phyloP scores from a whole-genome alignment of 192 early-diverging fungal genomes.

The Coemansia sp. region DNA sequence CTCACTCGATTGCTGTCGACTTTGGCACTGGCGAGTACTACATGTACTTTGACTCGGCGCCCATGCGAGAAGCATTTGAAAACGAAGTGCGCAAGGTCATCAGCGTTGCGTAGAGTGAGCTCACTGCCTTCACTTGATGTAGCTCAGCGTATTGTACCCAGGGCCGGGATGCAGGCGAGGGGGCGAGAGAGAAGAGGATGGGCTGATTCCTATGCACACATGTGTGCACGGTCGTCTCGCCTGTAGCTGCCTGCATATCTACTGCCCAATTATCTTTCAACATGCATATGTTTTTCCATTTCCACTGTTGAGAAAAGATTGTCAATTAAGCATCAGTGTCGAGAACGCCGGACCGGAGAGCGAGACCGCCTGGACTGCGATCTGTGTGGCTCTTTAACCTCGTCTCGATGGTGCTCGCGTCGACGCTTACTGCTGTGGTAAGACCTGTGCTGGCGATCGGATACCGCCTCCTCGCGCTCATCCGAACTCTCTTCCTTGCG shows the following conservation, averaged over 20 bases:
- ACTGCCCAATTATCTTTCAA: not conserved
- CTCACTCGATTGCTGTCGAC: conserved; percentile 34
- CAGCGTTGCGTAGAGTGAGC: not conserved
- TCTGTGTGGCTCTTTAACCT: not conserved
- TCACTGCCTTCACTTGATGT: not conserved
- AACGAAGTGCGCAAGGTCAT: conserved; percentile 22
- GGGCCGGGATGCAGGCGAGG: not conserved
- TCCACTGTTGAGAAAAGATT: not conserved
- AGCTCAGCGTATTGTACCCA: not conserved
- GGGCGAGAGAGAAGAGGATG: not conserved
- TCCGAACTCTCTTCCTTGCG: not conserved
- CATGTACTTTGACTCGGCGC: conserved; percentile 37
- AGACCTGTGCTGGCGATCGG: not conserved
- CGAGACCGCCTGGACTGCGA: not conserved
- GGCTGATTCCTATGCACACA: not conserved
- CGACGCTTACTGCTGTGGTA: not conserved
- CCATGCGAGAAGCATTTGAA: conserved; percentile 34
- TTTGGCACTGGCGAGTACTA: conserved; percentile 46
- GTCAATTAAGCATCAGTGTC: not conserved
- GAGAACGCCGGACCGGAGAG: not conserved
- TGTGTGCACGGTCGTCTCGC: not conserved
- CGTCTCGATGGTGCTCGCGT: not conserved
- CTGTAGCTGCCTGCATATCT: not conserved
- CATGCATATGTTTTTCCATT: not conserved
- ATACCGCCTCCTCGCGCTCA: not conserved